Evolutionary conservation across 306 rosid genomes (phyloP).

Genomic region (Citrullus colocynthis): DNA sequence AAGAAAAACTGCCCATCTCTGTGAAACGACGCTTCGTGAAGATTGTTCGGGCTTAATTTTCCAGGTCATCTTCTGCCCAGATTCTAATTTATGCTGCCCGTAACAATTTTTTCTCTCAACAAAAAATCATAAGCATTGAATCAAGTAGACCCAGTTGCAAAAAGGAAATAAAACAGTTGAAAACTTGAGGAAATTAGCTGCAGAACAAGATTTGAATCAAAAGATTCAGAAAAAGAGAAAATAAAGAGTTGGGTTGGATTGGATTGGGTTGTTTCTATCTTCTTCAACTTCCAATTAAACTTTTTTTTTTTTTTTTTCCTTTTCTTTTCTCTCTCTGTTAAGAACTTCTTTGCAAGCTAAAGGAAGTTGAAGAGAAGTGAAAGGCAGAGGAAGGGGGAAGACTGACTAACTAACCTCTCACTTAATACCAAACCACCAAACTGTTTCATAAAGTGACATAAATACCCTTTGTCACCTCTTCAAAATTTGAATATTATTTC

Average conservation of each 20-base stretch:
- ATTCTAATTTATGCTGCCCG: not conserved
- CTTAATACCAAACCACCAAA: slow-evolving; percentile 12
- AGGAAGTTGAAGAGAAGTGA: not conserved
- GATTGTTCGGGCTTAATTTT: slow-evolving; percentile 6
- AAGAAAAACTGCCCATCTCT: slow-evolving; percentile 11
- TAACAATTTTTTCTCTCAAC: not conserved
- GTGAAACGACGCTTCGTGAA: slow-evolving; percentile 9
- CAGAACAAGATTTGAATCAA: slow-evolving; percentile 2
- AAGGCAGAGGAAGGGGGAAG: not conserved
- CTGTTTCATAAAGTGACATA: not conserved
- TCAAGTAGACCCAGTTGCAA: not conserved
- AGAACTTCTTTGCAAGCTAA: not conserved
- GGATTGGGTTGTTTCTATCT: not conserved
- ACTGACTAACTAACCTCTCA: slow-evolving; percentile 6
- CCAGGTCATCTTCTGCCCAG: slow-evolving; percentile 9
- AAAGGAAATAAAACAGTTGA: not conserved
- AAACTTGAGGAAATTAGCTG: not conserved
- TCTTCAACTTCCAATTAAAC: not conserved
- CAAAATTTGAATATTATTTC: not conserved
- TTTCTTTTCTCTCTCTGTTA: not conserved
- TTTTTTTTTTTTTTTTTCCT: not conserved
- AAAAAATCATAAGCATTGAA: not conserved
- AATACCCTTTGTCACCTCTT: slow-evolving; percentile 3
- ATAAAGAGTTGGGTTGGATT: not conserved
- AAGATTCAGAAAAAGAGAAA: not conserved